Evolutionary conservation across 768 basidiomycete genomes (phyloP).

Genomic region (Cyathus striatus): DNA sequence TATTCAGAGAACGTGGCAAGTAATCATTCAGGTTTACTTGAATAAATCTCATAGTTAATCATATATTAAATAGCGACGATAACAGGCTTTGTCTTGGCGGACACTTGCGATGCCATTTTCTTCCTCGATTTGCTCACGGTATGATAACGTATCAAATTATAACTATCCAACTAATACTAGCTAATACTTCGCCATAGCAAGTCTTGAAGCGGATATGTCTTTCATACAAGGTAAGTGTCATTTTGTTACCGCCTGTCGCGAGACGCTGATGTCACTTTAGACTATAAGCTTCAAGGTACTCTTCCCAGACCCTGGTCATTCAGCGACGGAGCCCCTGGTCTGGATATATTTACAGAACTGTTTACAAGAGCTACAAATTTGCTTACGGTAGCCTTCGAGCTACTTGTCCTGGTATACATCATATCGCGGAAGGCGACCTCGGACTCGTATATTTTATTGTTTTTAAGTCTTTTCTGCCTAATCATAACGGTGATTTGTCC

Average conservation of each 20-base stretch:
- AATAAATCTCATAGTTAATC: too few species aligned
- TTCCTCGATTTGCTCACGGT: conserved; percentile 36
- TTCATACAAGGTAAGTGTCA: conserved; percentile 14
- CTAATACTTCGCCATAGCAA: conserved; percentile 16
- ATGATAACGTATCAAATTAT: too few species aligned
- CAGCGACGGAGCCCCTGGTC: conserved; percentile 28
- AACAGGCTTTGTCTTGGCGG: conserved; percentile 15
- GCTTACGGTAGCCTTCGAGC: conserved; percentile 20
- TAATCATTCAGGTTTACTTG: conserved; percentile 3
- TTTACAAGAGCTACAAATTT: conserved; percentile 13
- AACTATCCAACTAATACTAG: too few species aligned
- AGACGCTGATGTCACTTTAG: neutral
- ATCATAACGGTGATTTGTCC: conserved; percentile 26
- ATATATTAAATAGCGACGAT: conserved; percentile 9
- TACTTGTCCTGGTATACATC: conserved; percentile 13
- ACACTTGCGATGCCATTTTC: conserved; percentile 29
- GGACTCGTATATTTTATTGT: conserved; percentile 17
- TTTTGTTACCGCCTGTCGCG: neutral
- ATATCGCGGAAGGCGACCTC: conserved; percentile 8
- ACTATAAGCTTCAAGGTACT: conserved; percentile 1
- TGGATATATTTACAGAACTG: conserved; percentile 20
- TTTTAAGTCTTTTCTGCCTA: conserved; percentile 21
- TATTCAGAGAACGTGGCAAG: conserved; percentile 12
- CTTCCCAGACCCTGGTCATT: conserved; percentile 19
- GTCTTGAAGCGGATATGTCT: conserved; percentile 14